Percentiles rank a stretch among this genome's conserved stretches.
These are phyloP conservation scores for Arxiozyma telluris DNA, from an alignment of 1,139 yeast genomes.

Conservation along the genomic window DNA sequence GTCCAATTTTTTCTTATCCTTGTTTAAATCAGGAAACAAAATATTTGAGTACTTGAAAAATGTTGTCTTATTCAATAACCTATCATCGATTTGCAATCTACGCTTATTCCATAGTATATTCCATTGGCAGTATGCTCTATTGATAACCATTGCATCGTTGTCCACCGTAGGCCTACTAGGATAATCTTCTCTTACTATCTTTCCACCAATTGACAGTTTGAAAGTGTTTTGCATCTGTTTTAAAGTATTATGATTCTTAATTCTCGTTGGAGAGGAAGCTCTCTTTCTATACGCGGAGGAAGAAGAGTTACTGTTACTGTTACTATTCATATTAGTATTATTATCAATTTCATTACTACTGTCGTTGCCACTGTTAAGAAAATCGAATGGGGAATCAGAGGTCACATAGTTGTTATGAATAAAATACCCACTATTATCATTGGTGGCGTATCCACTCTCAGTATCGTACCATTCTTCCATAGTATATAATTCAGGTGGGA, in stretches of 20 bases:
- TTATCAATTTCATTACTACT: too few relatives aligned
- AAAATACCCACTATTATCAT: slow-evolving; percentile 10
- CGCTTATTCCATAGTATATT: slow-evolving; percentile 17
- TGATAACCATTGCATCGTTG: slow-evolving; percentile 26
- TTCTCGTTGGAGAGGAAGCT: slow-evolving; percentile 3
- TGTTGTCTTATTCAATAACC: slow-evolving; percentile 10
- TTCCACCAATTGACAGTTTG: slow-evolving; percentile 20
- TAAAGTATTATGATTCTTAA: neutral
- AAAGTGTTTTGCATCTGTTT: slow-evolving; percentile 11
- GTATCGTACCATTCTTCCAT: slow-evolving; percentile 29
- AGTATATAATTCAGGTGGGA: slow-evolving; percentile 20
- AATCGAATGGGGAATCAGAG: neutral
- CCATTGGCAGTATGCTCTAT: slow-evolving; percentile 20
- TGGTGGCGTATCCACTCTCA: slow-evolving; percentile 19
- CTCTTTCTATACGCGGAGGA: neutral
- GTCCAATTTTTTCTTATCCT: neutral
- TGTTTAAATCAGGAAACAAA: slow-evolving; percentile 11
- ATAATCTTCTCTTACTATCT: slow-evolving; percentile 27
- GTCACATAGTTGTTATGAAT: slow-evolving; percentile 10
- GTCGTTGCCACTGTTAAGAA: neutral
- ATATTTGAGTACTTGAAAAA: slow-evolving; percentile 19
- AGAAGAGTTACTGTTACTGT: neutral
- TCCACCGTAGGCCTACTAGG: slow-evolving; percentile 26
- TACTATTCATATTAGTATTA: neutral
- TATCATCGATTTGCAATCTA: slow-evolving; percentile 14